phyloP scores from a whole-genome alignment of 2,329 filamentous ascomycete genomes.

The Monilinia aucupariae region DNA sequence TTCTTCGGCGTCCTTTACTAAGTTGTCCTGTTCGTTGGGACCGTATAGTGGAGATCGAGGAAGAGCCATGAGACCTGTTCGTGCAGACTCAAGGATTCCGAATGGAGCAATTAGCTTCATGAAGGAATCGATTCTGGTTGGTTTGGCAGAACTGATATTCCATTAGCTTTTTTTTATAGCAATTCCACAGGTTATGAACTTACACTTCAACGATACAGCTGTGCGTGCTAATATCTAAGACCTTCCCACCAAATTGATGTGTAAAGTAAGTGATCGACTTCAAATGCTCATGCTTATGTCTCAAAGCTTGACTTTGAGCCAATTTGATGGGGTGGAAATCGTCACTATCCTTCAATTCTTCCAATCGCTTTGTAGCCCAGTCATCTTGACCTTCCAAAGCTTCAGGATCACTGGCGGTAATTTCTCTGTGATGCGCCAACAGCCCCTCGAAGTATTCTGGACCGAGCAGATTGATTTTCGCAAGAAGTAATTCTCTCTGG shows the following conservation, averaged over 20 bases:
- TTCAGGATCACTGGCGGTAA: slow-evolving; percentile 47
- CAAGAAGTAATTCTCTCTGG: slow-evolving; percentile 88
- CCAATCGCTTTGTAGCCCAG: slow-evolving; percentile 32
- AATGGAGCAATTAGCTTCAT: slow-evolving; percentile 93
- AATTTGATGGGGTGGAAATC: slow-evolving; percentile 91
- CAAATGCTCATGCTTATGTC: slow-evolving; percentile 96
- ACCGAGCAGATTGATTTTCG: slow-evolving; percentile 93
- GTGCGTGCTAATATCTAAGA: slow-evolving; percentile 94
- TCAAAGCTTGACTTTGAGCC: slow-evolving; percentile 78
- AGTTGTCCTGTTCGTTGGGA: slow-evolving; percentile 56
- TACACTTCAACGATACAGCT: slow-evolving; percentile 98
- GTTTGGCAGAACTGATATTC: slow-evolving; percentile 66
- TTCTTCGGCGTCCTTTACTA: slow-evolving; percentile 83
- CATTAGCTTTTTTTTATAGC: slow-evolving; percentile 14
- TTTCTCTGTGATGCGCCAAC: slow-evolving; percentile 90
- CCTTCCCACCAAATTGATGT: slow-evolving; percentile 96
- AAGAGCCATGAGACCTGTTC: slow-evolving; percentile 94
- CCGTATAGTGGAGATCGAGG: slow-evolving; percentile 84
- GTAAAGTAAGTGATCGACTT: slow-evolving; percentile 94
- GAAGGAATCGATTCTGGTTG: slow-evolving; percentile 89
- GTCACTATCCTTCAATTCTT: slow-evolving; percentile 24
- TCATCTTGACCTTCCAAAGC: slow-evolving; percentile 39
- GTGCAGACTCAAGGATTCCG: slow-evolving; percentile 90
- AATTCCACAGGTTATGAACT: slow-evolving; percentile 38
- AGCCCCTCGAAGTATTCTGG: slow-evolving; percentile 98